Evolutionary conservation across 441 rosid species (phyloP).

Genomic region (Raphanus hybrid): DNA sequence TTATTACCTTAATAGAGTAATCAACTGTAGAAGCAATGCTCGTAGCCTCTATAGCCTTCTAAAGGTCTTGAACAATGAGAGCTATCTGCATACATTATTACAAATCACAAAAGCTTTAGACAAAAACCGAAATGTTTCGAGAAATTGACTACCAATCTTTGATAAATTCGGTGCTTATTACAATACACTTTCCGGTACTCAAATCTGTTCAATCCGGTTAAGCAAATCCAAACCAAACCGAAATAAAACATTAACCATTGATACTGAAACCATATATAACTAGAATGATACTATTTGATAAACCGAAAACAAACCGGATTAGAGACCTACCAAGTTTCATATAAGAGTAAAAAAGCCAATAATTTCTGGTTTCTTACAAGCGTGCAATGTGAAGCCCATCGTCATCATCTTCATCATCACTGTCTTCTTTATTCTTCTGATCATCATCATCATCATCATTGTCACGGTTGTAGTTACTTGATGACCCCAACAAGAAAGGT

Average conservation of each 20-base stretch:
- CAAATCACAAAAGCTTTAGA: constrained; percentile 22
- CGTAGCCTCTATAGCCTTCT: constrained; percentile 9
- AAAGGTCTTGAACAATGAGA: not conserved
- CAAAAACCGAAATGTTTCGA: constrained; percentile 13
- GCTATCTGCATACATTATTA: constrained; percentile 32
- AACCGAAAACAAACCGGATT: constrained; percentile 1
- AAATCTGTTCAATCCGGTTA: not conserved
- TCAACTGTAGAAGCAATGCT: constrained; percentile 28
- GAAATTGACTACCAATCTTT: not conserved
- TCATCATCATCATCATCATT: not conserved
- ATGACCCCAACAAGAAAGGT: constrained; percentile 47
- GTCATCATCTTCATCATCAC: constrained; percentile 51
- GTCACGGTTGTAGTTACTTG: constrained; percentile 41
- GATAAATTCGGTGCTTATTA: constrained; percentile 1
- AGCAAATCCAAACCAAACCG: constrained; percentile 8
- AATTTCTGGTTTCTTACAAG: constrained; percentile 49
- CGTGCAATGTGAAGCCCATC: constrained; percentile 60
- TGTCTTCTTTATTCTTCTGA: constrained; percentile 50
- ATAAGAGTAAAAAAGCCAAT: constrained; percentile 8
- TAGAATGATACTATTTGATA: constrained; percentile 2
- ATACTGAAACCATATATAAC: not conserved
- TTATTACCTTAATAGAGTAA: constrained; percentile 15
- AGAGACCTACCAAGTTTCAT: constrained; percentile 18
- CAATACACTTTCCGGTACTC: not conserved
- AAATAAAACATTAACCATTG: not conserved